phyloP scores from a whole-genome alignment of 2,329 filamentous ascomycete genomes.

The Coleophoma crateriformis region DNA sequence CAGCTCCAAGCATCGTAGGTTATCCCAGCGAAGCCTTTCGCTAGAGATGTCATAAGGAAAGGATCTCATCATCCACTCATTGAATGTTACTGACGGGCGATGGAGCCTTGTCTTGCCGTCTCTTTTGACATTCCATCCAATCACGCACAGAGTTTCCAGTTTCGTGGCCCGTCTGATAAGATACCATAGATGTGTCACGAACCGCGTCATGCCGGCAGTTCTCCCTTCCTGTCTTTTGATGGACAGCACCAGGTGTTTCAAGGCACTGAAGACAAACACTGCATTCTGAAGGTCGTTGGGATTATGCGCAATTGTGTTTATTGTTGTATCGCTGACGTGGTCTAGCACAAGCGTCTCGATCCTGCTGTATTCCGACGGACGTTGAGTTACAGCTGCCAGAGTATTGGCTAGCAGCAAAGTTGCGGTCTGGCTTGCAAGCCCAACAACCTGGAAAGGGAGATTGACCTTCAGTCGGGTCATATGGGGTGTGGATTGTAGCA shows the following conservation, averaged over 20 bases:
- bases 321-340: slow-evolving; percentile 41
- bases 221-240: slow-evolving; percentile 38
- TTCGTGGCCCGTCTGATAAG: slow-evolving; percentile 38
- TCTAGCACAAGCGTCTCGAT: slow-evolving; percentile 44
- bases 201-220: slow-evolving; percentile 28
- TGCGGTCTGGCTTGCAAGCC: slow-evolving; percentile 37
- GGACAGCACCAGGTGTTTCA: slow-evolving; percentile 41
- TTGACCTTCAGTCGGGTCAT: slow-evolving; percentile 42
- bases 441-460: slow-evolving; percentile 45
- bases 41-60: slow-evolving; percentile 17
- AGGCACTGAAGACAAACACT: slow-evolving; percentile 32
- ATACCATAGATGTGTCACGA: slow-evolving; percentile 43
- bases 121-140: slow-evolving; percentile 30
- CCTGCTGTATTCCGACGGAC: slow-evolving; percentile 35
- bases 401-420: slow-evolving; percentile 48
- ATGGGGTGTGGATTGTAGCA: slow-evolving; percentile 39
- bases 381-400: slow-evolving; percentile 39
- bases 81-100: slow-evolving; percentile 8
- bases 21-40: slow-evolving; percentile 5
- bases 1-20: slow-evolving; percentile 23
- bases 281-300: slow-evolving; percentile 45
- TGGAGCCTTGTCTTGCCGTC: slow-evolving; percentile 14
- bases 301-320: slow-evolving; percentile 44
- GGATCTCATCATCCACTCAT: slow-evolving; percentile 23
- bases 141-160: slow-evolving; percentile 41